phyloP scores from a whole-genome alignment of 2,329 filamentous ascomycete genomes.

The Sclerotinia nivalis region DNA sequence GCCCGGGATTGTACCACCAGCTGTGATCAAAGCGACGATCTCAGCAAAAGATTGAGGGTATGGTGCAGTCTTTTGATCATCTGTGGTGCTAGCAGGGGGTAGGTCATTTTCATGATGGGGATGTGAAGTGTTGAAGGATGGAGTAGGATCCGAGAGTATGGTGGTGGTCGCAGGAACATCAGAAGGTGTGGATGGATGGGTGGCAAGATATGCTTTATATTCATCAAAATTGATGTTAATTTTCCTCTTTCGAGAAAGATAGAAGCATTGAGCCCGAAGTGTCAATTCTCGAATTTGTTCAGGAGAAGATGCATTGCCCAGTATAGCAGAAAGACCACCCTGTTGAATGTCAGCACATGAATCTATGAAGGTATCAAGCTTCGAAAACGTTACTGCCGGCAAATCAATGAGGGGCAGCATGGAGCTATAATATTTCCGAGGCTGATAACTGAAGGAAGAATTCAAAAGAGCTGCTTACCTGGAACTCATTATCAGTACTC shows the following conservation, averaged over 20 bases:
- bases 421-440: slow-evolving; percentile 25
- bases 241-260: slow-evolving; percentile 54
- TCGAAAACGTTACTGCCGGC: background rate
- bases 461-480: slow-evolving; percentile 47
- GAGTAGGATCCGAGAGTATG: background rate
- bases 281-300: slow-evolving; percentile 58
- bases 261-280: slow-evolving; percentile 69
- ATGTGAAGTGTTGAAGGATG: slow-evolving; percentile 5
- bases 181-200: slow-evolving; percentile 24
- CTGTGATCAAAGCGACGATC: slow-evolving; percentile 81
- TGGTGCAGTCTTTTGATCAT: slow-evolving; percentile 53
- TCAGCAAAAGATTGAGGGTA: slow-evolving; percentile 84
- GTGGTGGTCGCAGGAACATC: slow-evolving; percentile 19
- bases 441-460: slow-evolving; percentile 22
- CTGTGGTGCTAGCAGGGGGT: slow-evolving; percentile 19
- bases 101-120: slow-evolving; percentile 21
- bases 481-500: slow-evolving; percentile 67
- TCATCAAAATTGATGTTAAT: slow-evolving; percentile 62
- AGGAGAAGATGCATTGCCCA: slow-evolving; percentile 57
- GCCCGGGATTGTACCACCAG: slow-evolving; percentile 79
- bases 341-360: slow-evolving; percentile 34
- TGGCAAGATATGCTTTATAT: slow-evolving; percentile 64
- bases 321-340: slow-evolving; percentile 64
- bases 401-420: background rate
- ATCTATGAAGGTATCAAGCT: background rate